phyloP scores from a whole-genome alignment of 164 flowering plant genomes.

The Aristolochia californica region DNA sequence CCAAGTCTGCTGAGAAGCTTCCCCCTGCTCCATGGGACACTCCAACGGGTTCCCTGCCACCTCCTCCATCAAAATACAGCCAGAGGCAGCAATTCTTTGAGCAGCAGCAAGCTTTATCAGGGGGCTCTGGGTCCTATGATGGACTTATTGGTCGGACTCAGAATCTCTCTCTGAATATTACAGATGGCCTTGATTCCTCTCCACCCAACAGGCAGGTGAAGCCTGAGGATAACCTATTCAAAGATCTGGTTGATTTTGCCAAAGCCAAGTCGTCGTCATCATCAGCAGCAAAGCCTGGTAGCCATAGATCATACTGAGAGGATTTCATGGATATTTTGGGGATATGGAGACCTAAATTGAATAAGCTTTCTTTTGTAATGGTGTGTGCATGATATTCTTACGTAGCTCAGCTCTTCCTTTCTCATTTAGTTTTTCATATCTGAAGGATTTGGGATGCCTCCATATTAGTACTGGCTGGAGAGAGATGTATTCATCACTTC shows the following conservation, averaged over 20 bases:
- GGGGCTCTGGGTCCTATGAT: constrained; percentile 53
- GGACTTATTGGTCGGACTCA: constrained; percentile 54
- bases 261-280: constrained; percentile 70
- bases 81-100: constrained; percentile 82
- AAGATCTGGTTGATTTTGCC: constrained; percentile 77
- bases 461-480: too few relatives aligned
- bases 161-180: constrained; percentile 39
- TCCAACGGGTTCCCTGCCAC: constrained; percentile 40
- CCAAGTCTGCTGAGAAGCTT: constrained; percentile 32
- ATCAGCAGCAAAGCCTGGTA: constrained; percentile 35
- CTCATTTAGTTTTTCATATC: too few relatives aligned
- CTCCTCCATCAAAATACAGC: constrained; percentile 68
- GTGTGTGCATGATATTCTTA: too few relatives aligned
- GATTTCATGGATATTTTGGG: neutral
- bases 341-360: too few relatives aligned
- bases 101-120: constrained; percentile 26
- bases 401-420: too few relatives aligned
- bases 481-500: too few relatives aligned
- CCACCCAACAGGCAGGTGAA: constrained; percentile 36
- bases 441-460: too few relatives aligned
- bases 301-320: constrained; percentile 32
- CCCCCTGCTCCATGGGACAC: constrained; percentile 53
- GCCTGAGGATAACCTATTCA: constrained; percentile 74
- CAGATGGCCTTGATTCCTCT: constrained; percentile 20
- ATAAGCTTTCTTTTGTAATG: too few relatives aligned